These are phyloP conservation scores for Hansenula lynferdii DNA, from an alignment of 1,139 yeast species.

Conservation along the genomic window DNA sequence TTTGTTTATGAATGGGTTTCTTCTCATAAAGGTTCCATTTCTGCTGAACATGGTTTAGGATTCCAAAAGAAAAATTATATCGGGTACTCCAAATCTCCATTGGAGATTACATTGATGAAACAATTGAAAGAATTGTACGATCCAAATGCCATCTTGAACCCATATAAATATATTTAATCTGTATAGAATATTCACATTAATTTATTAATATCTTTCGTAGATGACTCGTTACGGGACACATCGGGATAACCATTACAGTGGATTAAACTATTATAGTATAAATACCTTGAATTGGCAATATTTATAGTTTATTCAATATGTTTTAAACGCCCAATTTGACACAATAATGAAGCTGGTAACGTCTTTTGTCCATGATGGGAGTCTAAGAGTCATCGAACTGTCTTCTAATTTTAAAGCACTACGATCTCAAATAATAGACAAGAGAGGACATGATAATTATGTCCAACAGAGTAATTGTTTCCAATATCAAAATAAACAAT, in stretches of 20 bases:
- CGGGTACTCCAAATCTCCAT: conserved; percentile 71
- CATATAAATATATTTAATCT: conserved; percentile 73
- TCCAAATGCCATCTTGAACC: conserved; percentile 88
- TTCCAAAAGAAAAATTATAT: conserved; percentile 91
- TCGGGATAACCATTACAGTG: not conserved
- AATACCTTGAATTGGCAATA: no score
- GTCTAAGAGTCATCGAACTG: not conserved
- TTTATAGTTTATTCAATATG: not conserved
- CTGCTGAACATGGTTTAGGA: conserved; percentile 97
- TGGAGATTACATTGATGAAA: conserved; percentile 69
- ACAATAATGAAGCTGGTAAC: not conserved
- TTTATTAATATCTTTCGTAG: not conserved
- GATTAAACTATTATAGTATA: no score
- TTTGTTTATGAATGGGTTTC: conserved; percentile 90
- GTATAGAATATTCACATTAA: not conserved
- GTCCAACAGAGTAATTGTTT: conserved; percentile 25
- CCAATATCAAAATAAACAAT: conserved; percentile 6
- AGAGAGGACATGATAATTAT: not conserved
- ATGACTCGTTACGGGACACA: conserved; percentile 1
- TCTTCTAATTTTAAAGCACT: not conserved
- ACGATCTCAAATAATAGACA: not conserved
- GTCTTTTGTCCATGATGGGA: not conserved
- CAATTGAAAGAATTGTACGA: conserved; percentile 75
- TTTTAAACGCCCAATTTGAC: not conserved
- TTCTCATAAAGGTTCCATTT: conserved; percentile 74